Conservation (phyloP, 2,329 filamentous ascomycete species). For the Phialophora expanda region DNA sequence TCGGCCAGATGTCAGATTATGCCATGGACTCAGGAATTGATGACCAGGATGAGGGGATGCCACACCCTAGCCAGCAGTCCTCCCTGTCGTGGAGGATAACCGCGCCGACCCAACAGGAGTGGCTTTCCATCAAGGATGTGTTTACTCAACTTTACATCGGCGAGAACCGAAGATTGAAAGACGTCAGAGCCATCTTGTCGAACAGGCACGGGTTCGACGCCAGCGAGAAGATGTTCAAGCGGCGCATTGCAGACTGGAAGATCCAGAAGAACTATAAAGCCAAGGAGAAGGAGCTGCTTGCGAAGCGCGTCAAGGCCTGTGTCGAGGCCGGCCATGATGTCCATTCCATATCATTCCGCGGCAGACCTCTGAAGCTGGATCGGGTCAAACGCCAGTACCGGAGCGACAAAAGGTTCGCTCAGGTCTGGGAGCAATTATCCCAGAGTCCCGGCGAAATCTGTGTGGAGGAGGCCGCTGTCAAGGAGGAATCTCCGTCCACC, state of each 20-base stretch:
- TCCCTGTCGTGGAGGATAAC: conserved; percentile 16
- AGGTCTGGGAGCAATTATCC: conserved; percentile 27
- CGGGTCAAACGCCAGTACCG: conserved; percentile 34
- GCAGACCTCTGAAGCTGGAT: conserved; percentile 31
- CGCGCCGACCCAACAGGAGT: conserved; percentile 29
- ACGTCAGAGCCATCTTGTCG: conserved; percentile 29
- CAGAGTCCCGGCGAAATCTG: conserved; percentile 28
- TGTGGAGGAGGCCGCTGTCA: conserved; percentile 13
- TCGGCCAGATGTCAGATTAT: background rate
- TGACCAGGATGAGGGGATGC: background rate
- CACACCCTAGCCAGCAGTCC: background rate
- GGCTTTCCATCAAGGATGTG: conserved; percentile 31
- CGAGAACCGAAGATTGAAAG: conserved; percentile 31
- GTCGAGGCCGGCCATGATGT: conserved; percentile 28
- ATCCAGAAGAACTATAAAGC: conserved; percentile 36
- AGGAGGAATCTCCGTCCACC: conserved; percentile 26
- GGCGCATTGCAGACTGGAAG: conserved; percentile 32
- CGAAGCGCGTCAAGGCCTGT: conserved; percentile 28
- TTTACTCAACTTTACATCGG: conserved; percentile 34
- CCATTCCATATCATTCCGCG: conserved; percentile 30
- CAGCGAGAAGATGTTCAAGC: conserved; percentile 36
- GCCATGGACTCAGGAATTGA: conserved; percentile 8
- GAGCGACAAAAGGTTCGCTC: conserved; percentile 28
- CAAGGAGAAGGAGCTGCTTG: conserved; percentile 30
- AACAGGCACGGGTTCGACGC: conserved; percentile 34